These are phyloP conservation scores for Rhodotorula sp. DNA, from an alignment of 1,284 basidiomycete genomes.

Conservation along the genomic window DNA sequence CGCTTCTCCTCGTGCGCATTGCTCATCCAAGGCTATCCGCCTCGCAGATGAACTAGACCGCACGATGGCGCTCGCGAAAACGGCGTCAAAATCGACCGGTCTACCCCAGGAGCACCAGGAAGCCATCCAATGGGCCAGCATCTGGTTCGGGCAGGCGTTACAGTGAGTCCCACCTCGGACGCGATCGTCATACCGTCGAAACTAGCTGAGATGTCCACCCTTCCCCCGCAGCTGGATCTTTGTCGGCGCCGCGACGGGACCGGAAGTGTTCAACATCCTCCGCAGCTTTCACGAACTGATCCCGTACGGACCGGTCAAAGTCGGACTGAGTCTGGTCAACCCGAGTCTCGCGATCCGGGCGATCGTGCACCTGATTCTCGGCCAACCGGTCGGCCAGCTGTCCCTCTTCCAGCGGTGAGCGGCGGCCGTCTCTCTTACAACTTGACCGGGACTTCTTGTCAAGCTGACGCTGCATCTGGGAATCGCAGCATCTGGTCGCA, in stretches of 20 bases:
- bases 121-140: slow-evolving; percentile 36
- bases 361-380: slow-evolving; percentile 37
- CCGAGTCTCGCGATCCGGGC: slow-evolving; percentile 38
- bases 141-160: slow-evolving; percentile 38
- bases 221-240: slow-evolving; percentile 33
- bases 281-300: slow-evolving; percentile 39
- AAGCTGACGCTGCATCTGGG: neutral
- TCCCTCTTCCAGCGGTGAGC: slow-evolving; percentile 38
- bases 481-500: slow-evolving; percentile 31
- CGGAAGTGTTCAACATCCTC: slow-evolving; percentile 32
- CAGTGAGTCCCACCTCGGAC: slow-evolving; percentile 19
- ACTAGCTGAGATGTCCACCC: neutral
- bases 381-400: slow-evolving; percentile 33
- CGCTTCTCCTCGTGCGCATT: neutral
- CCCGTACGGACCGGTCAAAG: slow-evolving; percentile 37
- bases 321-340: slow-evolving; percentile 36
- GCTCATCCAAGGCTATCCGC: neutral
- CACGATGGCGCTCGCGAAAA: slow-evolving; percentile 20
- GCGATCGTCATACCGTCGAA: neutral
- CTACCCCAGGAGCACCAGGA: slow-evolving; percentile 33
- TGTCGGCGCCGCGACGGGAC: slow-evolving; percentile 21
- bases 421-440: too few relatives aligned
- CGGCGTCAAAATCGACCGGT: neutral
- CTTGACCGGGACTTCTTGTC: neutral
- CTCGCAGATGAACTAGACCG: slow-evolving; percentile 36